Evolutionary conservation across 306 rosid genomes (phyloP).

Genomic region (Malus fusca): DNA sequence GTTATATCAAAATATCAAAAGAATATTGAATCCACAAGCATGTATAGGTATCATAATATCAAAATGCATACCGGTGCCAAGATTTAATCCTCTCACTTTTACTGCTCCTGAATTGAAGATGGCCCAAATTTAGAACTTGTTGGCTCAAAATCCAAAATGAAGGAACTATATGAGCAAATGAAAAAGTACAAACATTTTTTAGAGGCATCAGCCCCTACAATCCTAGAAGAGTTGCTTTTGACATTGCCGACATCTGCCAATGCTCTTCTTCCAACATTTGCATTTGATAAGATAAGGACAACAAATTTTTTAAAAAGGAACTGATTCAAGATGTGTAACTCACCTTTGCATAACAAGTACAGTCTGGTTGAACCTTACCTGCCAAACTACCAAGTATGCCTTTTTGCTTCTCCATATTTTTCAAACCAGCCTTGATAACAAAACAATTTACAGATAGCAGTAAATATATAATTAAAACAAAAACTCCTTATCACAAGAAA

Average conservation of each 20-base stretch:
- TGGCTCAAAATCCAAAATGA: not conserved
- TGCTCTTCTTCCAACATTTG: conserved; percentile 46
- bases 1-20: not conserved
- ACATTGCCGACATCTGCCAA: conserved; percentile 74
- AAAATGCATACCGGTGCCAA: conserved; percentile 3
- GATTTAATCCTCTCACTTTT: conserved; percentile 3
- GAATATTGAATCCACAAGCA: not conserved
- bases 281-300: conserved; percentile 32
- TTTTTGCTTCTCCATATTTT: conserved; percentile 36
- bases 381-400: conserved; percentile 31
- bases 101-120: conserved; percentile 10
- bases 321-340: not conserved
- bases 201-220: conserved; percentile 4
- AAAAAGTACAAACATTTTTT: conserved; percentile 48
- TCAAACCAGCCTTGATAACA: conserved; percentile 37
- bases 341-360: not conserved
- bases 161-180: not conserved
- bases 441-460: conserved; percentile 7
- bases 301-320: not conserved
- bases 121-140: not conserved
- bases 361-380: conserved; percentile 36
- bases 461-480: not conserved
- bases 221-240: conserved; percentile 30
- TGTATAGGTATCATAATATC: not conserved
- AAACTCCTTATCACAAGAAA: not conserved